A percentile compares a stretch with the other conserved stretches of the same genome.
phyloP scores from a whole-genome alignment of 2,329 filamentous ascomycete species.

The Cadophora luteo-olivacea region DNA sequence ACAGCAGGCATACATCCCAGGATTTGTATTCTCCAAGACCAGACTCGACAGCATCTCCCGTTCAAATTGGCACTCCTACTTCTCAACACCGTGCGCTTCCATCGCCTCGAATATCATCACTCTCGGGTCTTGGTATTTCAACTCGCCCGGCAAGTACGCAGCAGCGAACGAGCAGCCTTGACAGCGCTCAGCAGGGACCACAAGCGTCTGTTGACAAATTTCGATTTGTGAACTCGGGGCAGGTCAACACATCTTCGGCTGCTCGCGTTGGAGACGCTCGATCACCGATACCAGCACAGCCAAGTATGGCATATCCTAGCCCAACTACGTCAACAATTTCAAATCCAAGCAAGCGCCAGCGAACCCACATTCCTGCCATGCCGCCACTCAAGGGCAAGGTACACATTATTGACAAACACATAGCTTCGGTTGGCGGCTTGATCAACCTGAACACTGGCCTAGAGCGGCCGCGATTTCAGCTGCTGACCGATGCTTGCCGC shows the following conservation, averaged over 20 bases:
- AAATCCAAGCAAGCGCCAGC: constrained; percentile 32
- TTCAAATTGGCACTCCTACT: neutral
- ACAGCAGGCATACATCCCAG: neutral
- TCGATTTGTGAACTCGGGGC: neutral
- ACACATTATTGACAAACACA: constrained; percentile 38
- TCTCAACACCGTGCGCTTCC: neutral
- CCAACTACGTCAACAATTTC: constrained; percentile 1
- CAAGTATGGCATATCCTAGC: constrained; percentile 5
- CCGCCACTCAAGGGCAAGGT: constrained; percentile 35
- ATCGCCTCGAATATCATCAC: constrained; percentile 11
- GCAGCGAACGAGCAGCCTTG: neutral
- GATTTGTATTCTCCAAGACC: constrained; percentile 7
- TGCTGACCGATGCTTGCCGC: constrained; percentile 63
- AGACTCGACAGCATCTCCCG: neutral
- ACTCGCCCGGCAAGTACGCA: constrained; percentile 2
- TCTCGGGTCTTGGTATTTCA: constrained; percentile 15
- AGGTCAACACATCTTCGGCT: constrained; percentile 4
- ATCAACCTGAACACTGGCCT: constrained; percentile 42
- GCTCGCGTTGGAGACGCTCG: neutral
- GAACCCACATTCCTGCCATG: constrained; percentile 30
- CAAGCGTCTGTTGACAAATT: neutral
- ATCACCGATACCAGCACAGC: neutral
- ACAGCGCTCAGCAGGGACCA: neutral
- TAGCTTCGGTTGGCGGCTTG: constrained; percentile 35
- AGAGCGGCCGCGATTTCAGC: constrained; percentile 56